Evolutionary conservation across 441 rosid species (phyloP), one percentile per base, ranked within the genome.

Genomic region (Bruguiera hainesii): DNA sequence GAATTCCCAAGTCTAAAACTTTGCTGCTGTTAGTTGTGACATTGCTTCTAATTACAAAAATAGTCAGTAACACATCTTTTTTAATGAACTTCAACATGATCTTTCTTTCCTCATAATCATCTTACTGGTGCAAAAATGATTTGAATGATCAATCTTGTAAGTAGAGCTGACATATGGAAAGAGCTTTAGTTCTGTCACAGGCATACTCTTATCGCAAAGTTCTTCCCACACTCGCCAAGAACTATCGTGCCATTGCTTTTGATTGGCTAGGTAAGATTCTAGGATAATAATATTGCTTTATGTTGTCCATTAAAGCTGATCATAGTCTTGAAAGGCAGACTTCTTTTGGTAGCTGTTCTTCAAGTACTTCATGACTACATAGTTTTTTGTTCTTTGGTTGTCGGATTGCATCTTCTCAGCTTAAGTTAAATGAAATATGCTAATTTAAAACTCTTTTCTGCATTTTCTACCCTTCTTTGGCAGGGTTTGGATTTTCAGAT

Each of bases 401-500:
- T 56, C 4, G 19, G 31, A 66, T 56, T 56, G 13, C 63, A 60
- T 77, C n/a, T 60, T 53, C 42, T 57, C 56, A 26, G 6, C 31
- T 15, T 56, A 19, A 33, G 67, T 56, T 49, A 16, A 33, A 53
- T 48, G 51, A 60, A 56, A 69, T 25, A 53, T 62, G 51, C 51
- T 48, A 65, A 51, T 7, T 10, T 9, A 19, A 25, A 19, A 28
- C 20, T 35, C 5, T 35, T 46, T 28, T 58, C 73, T 66, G 58
- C 56, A 23, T 23, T 31, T 25, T 33, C 46, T n/a, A 9, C 25
- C n/a, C 62, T 63, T 58, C 60, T 28, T 52, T 53, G 20, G 39
- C 81, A 93, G 98, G 98, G 65, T 93, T 90, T 74, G 97, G 95
- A 33, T 93, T 93, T 82, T 93, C 97, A 13, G 96, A 93, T 73